Evolutionary conservation across 345 rosid genomes (phyloP), one percentile per base, ranked within the genome.

Genomic region (Combretum micranthum): DNA sequence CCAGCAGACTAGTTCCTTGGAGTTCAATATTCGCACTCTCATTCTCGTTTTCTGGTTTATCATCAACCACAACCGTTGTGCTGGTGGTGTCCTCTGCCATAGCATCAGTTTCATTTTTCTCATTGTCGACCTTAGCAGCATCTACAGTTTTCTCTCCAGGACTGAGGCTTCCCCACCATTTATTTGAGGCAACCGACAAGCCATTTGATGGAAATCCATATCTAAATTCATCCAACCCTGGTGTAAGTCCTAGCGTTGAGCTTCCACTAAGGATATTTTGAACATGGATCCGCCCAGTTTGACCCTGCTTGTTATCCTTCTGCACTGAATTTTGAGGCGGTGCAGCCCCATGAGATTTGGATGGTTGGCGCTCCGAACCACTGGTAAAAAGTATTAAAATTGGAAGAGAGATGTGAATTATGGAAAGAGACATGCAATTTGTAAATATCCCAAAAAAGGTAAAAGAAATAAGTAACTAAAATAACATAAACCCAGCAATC

Each of bases 201-300:
- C 93, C 90, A 23, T 65, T 62, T 8, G 83, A 76, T 56, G 96
- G 96, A 56, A 87, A 85, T 49, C 96, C 96, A 53, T 50, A 51
- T 61, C 78, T 84, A 69, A 88, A 88, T 65, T 85, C 96, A 61
- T 88, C 93, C 47, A 51, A 46, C 12, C 62, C 62, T 47, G 67
- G 57, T 47, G 67, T 44, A 49, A 63, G 47, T 59, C 86, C 81
- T 55, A 63, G 69, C 15, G 65, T 56, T 55, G 61, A 60, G 64
- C 64, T 68, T 22, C 64, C 63, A 42, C 55, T 65, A 60, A 60
- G 60, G 21, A 52, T 37, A 51, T 49, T 56, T 50, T 51, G 57
- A 11, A 32, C 39, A 10, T 44, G 65, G 16, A 66, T 60, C 52
- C 47, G 74, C 20, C 63, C 55, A 22, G 25, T 55, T 14, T 61